Conservation (phyloP, 2,329 filamentous ascomycete species). For the Coleophoma crateriformis region DNA sequence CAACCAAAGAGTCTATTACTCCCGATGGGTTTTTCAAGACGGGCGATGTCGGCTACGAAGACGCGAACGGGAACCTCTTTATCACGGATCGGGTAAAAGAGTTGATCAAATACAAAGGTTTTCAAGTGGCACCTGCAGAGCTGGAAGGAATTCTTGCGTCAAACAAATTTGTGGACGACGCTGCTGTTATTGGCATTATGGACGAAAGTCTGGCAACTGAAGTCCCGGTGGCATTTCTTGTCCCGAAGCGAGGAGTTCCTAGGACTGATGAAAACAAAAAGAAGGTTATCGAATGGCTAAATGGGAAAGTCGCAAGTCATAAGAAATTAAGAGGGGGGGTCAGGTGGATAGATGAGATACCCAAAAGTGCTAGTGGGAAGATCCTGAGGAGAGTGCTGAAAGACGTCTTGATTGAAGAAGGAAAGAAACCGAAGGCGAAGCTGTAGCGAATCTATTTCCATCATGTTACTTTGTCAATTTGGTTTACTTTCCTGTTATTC, state of each 20-base stretch:
- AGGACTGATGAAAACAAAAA: constrained; percentile 20
- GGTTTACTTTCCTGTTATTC: no score
- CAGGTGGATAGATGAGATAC: constrained; percentile 57
- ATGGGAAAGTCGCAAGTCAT: constrained; percentile 52
- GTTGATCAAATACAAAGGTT: constrained; percentile 53
- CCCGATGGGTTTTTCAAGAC: constrained; percentile 73
- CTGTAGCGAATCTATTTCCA: not conserved
- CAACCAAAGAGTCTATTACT: constrained; percentile 64
- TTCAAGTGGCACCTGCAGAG: constrained; percentile 63
- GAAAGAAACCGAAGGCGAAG: constrained; percentile 10
- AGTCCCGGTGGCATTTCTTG: constrained; percentile 62
- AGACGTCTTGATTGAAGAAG: constrained; percentile 28
- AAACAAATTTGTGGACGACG: constrained; percentile 44
- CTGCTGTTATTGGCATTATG: constrained; percentile 57
- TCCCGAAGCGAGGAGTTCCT: constrained; percentile 30
- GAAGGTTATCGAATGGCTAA: constrained; percentile 52
- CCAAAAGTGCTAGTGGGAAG: constrained; percentile 59
- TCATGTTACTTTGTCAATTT: no score
- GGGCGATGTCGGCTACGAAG: constrained; percentile 74
- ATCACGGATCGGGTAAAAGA: constrained; percentile 79
- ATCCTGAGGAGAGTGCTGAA: constrained; percentile 40
- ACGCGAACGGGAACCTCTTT: constrained; percentile 71
- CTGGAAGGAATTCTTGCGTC: constrained; percentile 44
- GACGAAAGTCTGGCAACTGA: constrained; percentile 59
- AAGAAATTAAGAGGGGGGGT: constrained; percentile 69